These are phyloP conservation scores for Solanum rostratum DNA, from an alignment of 257 asterid genomes.

Conservation along the genomic window DNA sequence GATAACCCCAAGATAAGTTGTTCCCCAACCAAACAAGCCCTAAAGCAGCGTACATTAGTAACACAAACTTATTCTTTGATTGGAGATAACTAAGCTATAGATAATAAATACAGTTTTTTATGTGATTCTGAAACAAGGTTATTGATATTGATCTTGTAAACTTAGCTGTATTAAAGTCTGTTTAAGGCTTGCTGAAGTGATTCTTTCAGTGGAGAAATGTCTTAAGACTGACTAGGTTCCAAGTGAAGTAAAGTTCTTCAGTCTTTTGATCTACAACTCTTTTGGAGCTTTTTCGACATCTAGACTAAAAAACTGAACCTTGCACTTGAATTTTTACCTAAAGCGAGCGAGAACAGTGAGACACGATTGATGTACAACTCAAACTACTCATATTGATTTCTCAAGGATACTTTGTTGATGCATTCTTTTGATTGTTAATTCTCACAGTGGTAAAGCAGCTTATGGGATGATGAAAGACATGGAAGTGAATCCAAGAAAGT, in stretches of 20 bases:
- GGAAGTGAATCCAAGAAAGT: constrained; percentile 55
- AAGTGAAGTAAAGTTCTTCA: background rate
- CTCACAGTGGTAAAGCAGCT: constrained; percentile 77
- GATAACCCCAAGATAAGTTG: no score
- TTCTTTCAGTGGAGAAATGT: background rate
- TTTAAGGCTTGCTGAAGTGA: background rate
- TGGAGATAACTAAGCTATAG: background rate
- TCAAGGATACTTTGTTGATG: background rate
- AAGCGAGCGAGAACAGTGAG: background rate
- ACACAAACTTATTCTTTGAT: background rate
- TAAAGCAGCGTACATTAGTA: background rate
- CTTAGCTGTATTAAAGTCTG: background rate
- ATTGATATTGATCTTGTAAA: background rate
- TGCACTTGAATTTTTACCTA: background rate
- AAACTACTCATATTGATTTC: background rate
- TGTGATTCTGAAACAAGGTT: background rate
- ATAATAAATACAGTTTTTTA: background rate
- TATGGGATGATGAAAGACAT: constrained; percentile 74
- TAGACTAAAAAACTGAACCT: background rate
- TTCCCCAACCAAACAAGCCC: no score
- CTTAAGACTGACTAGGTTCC: background rate
- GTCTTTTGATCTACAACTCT: background rate
- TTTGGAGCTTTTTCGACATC: background rate
- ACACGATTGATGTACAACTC: background rate
- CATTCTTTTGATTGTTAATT: background rate